Percentiles rank a stretch among this genome's conserved stretches.
Evolutionary conservation across 2,329 filamentous ascomycete species (phyloP).

Genomic region (Coniella vitis): DNA sequence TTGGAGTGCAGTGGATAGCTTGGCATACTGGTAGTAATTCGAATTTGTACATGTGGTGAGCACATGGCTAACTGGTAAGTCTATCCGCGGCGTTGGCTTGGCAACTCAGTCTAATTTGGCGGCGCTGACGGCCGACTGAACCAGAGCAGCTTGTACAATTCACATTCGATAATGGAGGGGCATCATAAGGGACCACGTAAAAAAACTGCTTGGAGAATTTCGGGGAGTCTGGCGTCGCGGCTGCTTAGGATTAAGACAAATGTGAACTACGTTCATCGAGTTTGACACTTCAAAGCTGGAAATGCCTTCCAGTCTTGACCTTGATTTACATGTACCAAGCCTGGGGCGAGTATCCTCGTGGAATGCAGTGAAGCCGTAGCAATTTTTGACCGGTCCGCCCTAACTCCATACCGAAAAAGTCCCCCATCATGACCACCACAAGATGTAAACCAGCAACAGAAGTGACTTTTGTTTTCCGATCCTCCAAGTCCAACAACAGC

Average conservation of each 20-base stretch:
- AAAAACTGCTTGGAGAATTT: background rate
- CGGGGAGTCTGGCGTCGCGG: background rate
- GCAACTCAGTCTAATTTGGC: no score
- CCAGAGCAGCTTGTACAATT: no score
- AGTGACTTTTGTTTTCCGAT: slow-evolving; percentile 18
- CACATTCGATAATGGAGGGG: no score
- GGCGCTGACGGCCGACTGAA: no score
- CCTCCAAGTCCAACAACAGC: slow-evolving; percentile 1
- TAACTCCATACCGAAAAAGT: slow-evolving; percentile 39
- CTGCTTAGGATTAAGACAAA: background rate
- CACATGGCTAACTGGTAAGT: no score
- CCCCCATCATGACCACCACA: slow-evolving; percentile 17
- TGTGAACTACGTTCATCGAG: background rate
- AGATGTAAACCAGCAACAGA: slow-evolving; percentile 3
- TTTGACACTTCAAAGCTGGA: no score
- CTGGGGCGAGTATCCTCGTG: background rate
- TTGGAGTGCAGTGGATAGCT: no score
- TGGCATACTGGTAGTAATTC: no score
- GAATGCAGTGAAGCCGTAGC: slow-evolving; percentile 3
- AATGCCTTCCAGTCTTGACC: background rate
- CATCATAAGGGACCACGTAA: no score
- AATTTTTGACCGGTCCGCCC: slow-evolving; percentile 20
- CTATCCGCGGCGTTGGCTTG: no score
- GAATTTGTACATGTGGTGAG: no score
- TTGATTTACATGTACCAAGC: background rate